Conservation (phyloP, 116 monocot genomes). For the Posidonia oceanica region DNA sequence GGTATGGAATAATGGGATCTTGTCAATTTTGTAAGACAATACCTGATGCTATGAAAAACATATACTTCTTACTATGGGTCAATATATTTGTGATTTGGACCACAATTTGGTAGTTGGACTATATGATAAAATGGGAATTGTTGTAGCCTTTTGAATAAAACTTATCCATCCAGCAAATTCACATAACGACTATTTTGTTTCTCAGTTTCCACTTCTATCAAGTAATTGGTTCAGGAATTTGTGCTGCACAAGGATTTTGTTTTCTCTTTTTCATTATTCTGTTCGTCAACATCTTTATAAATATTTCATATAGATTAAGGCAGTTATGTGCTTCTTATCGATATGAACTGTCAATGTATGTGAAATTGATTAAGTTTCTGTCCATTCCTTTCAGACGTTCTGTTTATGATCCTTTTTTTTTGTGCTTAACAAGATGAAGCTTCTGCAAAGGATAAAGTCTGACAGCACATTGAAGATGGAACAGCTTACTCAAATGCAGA, state of each 20-base stretch:
- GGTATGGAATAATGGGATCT: constrained; percentile 18
- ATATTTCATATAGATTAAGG: no score
- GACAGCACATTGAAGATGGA: constrained; percentile 43
- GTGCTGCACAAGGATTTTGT: no score
- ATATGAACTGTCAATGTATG: neutral
- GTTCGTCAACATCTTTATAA: no score
- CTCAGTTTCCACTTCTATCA: no score
- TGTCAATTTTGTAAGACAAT: neutral
- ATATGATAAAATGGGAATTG: no score
- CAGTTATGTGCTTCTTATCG: no score
- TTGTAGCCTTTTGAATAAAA: no score
- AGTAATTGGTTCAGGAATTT: no score
- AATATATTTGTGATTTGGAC: neutral
- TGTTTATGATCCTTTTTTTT: neutral
- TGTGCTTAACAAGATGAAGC: constrained; percentile 40
- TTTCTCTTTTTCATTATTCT: no score
- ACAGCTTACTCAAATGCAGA: constrained; percentile 75
- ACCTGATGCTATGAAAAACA: neutral
- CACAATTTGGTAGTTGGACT: no score
- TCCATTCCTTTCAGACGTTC: neutral
- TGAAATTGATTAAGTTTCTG: neutral
- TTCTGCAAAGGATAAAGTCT: constrained; percentile 78
- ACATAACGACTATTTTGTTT: no score
- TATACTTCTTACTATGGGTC: neutral
- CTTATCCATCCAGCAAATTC: no score